Percentiles rank a stretch among this genome's conserved stretches.
Evolutionary conservation across 129 eudicot genomes (phyloP).

Genomic region (Daucus carota): DNA sequence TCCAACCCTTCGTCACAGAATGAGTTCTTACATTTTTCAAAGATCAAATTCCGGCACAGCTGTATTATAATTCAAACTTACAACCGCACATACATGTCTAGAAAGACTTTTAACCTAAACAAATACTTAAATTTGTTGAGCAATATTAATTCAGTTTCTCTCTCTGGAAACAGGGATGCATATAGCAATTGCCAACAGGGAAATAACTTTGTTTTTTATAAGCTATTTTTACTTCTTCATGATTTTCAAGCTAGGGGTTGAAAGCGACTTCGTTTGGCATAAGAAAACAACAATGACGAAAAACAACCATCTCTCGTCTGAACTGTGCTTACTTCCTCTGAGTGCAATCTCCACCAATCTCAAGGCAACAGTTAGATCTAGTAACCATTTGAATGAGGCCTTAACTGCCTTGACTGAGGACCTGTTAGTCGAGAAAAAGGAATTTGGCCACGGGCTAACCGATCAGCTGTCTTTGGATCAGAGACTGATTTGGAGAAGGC

Average conservation of each 20-base stretch:
- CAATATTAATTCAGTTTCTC: background rate
- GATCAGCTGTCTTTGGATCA: conserved; percentile 49
- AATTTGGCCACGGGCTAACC: conserved; percentile 47
- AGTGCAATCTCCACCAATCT: background rate
- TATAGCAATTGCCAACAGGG: background rate
- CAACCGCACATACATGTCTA: background rate
- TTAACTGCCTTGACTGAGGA: conserved; percentile 44
- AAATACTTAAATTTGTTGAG: background rate
- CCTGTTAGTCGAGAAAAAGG: conserved; percentile 85
- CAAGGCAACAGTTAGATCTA: conserved; percentile 15
- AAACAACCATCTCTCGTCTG: background rate
- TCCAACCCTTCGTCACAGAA: no score
- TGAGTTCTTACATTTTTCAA: no score
- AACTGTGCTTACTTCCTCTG: background rate
- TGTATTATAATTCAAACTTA: background rate
- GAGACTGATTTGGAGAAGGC: conserved; percentile 77
- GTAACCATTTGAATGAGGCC: conserved; percentile 68
- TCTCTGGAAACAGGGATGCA: background rate
- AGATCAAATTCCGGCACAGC: background rate
- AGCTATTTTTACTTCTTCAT: background rate
- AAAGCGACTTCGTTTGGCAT: background rate
- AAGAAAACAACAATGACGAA: background rate
- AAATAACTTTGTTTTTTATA: background rate
- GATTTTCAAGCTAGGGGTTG: background rate
- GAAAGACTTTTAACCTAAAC: background rate